A percentile compares a stretch with the other conserved stretches of the same genome.
Conservation (phyloP, 2,329 filamentous ascomycete genomes). For the Botrytis hyacinthi region DNA sequence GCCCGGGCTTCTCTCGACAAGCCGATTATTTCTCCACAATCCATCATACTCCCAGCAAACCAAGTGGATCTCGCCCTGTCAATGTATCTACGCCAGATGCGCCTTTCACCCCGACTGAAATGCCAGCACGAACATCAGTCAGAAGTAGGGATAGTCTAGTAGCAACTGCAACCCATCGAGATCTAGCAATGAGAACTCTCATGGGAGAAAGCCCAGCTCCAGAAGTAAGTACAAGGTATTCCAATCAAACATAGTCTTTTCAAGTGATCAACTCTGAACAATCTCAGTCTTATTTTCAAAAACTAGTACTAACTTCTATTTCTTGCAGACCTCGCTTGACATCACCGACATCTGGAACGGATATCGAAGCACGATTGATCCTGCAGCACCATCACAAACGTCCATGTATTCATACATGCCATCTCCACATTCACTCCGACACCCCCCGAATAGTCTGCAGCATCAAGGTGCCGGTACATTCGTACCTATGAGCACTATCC, state of each 20-base stretch:
- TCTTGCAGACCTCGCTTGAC: not conserved
- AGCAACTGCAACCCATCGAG: not conserved
- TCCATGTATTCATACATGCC: not conserved
- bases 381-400: not conserved
- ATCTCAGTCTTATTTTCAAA: not conserved
- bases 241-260: not conserved
- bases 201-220: not conserved
- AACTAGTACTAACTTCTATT: not conserved
- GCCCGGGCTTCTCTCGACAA: not conserved
- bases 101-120: not conserved
- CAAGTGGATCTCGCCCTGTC: not conserved
- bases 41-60: not conserved
- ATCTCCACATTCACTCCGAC: not conserved
- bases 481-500: not conserved
- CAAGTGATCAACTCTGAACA: not conserved
- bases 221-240: conserved; percentile 1
- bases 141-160: conserved; percentile 8
- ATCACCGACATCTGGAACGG: not conserved
- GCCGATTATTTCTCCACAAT: not conserved
- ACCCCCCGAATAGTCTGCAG: not conserved
- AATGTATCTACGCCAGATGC: no score
- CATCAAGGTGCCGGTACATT: not conserved
- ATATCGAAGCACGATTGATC: not conserved
- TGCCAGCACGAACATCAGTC: not conserved
- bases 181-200: not conserved